phyloP scores from a whole-genome alignment of 495 filamentous ascomycete species.

The Lophiotrema nucula region DNA sequence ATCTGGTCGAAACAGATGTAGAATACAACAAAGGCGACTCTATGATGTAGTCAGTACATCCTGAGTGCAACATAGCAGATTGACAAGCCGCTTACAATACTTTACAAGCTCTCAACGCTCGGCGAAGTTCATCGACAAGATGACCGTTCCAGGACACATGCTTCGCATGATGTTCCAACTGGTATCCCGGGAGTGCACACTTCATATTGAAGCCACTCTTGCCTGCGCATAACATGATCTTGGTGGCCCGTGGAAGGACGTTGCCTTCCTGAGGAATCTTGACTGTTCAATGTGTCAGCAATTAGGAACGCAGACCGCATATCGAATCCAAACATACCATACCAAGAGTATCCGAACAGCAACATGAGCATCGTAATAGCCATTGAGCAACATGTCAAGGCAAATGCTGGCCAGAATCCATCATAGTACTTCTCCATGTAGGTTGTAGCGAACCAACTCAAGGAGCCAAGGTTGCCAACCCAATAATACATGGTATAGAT shows the following conservation, averaged over 20 bases:
- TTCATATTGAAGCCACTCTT: slow-evolving; percentile 37
- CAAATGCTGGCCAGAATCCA: slow-evolving; percentile 51
- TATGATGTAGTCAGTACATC: too few relatives aligned
- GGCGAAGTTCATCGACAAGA: slow-evolving; percentile 55
- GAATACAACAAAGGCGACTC: slow-evolving; percentile 39
- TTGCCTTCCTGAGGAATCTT: slow-evolving; percentile 45
- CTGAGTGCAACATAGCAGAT: too few relatives aligned
- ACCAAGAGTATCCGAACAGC: slow-evolving; percentile 13
- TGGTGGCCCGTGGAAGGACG: slow-evolving; percentile 45
- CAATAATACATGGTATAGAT: slow-evolving; percentile 67
- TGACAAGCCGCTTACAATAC: slow-evolving; percentile 52
- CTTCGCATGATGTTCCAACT: slow-evolving; percentile 31
- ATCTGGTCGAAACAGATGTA: slow-evolving; percentile 50
- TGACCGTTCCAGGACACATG: slow-evolving; percentile 36
- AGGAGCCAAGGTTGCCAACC: slow-evolving; percentile 50
- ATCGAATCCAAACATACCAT: too few relatives aligned
- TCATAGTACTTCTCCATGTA: slow-evolving; percentile 48
- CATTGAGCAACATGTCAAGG: slow-evolving; percentile 42
- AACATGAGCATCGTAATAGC: slow-evolving; percentile 3
- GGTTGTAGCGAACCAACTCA: slow-evolving; percentile 49
- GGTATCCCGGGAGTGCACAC: slow-evolving; percentile 31
- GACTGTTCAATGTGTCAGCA: too few relatives aligned
- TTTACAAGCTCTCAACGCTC: slow-evolving; percentile 27
- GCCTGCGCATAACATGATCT: slow-evolving; percentile 31
- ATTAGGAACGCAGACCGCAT: too few relatives aligned